phyloP scores from a whole-genome alignment of 495 filamentous ascomycete species.

The Trichoderma reesei region DNA sequence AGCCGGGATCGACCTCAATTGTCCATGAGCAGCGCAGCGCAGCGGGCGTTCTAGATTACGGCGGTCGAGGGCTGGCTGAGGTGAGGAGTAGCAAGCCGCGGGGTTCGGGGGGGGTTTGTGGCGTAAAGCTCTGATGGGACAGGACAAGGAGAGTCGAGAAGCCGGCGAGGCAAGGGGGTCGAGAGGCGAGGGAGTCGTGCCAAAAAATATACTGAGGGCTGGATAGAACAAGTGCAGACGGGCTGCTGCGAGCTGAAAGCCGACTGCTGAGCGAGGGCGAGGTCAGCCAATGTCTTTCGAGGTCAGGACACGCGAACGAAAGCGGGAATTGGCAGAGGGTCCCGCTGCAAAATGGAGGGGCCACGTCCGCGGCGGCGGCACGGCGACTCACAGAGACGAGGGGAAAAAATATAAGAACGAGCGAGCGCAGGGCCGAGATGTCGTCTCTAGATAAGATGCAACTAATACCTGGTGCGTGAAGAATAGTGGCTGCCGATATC shows the following conservation, averaged over 20 bases:
- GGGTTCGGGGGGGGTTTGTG: neutral
- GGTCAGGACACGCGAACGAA: constrained; percentile 6
- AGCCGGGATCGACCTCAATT: neutral
- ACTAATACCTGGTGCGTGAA: neutral
- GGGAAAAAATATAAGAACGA: neutral
- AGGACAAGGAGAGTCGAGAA: neutral
- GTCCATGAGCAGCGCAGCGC: neutral
- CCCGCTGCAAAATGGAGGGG: constrained; percentile 6
- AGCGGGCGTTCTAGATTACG: neutral
- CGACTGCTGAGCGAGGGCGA: neutral
- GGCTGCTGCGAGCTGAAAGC: constrained; percentile 3
- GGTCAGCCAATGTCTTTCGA: constrained; percentile 6
- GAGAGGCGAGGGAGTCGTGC: neutral
- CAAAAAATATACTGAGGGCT: neutral
- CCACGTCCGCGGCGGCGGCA: neutral
- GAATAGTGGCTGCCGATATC: constrained; percentile 6
- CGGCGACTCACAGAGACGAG: neutral
- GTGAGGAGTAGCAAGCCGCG: constrained; percentile 8
- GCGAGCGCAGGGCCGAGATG: neutral
- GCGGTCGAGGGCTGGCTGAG: neutral
- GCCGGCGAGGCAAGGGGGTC: neutral
- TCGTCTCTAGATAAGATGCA: neutral
- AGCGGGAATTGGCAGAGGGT: constrained; percentile 7
- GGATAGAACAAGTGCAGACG: constrained; percentile 1
- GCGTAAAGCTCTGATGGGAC: neutral